Conservation (phyloP, 352 stramenopile species). For the Globisporangium echinulatum region DNA sequence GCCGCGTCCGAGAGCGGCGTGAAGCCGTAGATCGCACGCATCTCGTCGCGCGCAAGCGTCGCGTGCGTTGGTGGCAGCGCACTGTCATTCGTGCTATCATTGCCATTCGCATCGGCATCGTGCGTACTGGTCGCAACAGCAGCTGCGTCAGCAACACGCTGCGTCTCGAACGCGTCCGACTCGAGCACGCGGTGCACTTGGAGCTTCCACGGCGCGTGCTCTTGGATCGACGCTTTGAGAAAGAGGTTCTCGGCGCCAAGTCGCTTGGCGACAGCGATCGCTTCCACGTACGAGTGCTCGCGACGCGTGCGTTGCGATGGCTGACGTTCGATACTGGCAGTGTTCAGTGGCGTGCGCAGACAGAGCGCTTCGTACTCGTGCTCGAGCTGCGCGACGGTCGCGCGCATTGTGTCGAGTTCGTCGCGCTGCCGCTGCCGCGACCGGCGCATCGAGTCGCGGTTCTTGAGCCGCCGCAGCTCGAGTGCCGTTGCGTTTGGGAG, state of each 20-base stretch:
- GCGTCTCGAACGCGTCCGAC: slow-evolving; percentile 21
- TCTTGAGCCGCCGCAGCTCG: slow-evolving; percentile 37
- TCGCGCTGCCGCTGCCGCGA: slow-evolving; percentile 42
- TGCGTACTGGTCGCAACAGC: slow-evolving; percentile 2
- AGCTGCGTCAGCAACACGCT: slow-evolving; percentile 11
- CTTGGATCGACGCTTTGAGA: slow-evolving; percentile 39
- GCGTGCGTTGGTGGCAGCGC: too few species aligned
- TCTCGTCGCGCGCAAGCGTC: slow-evolving; percentile 22
- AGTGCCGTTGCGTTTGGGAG: slow-evolving; percentile 25
- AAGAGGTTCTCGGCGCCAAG: slow-evolving; percentile 48
- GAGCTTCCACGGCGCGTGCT: slow-evolving; percentile 38
- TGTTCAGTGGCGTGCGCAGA: slow-evolving; percentile 14
- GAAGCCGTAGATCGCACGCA: slow-evolving; percentile 34
- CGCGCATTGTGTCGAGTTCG: slow-evolving; percentile 31
- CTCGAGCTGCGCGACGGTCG: slow-evolving; percentile 33
- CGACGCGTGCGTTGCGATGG: slow-evolving; percentile 6
- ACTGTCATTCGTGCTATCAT: too few species aligned
- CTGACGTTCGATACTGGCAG: not conserved
- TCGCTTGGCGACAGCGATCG: slow-evolving; percentile 23
- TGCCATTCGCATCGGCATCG: too few species aligned
- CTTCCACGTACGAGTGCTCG: slow-evolving; percentile 18
- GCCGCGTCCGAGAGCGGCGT: slow-evolving; percentile 22
- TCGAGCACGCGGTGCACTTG: slow-evolving; percentile 43
- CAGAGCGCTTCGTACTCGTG: slow-evolving; percentile 34
- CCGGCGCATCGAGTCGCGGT: slow-evolving; percentile 53